Percentiles rank a stretch among this genome's conserved stretches.
These are phyloP conservation scores for Psilocybe cubensis DNA, from an alignment of 768 basidiomycete genomes.

Conservation along the genomic window DNA sequence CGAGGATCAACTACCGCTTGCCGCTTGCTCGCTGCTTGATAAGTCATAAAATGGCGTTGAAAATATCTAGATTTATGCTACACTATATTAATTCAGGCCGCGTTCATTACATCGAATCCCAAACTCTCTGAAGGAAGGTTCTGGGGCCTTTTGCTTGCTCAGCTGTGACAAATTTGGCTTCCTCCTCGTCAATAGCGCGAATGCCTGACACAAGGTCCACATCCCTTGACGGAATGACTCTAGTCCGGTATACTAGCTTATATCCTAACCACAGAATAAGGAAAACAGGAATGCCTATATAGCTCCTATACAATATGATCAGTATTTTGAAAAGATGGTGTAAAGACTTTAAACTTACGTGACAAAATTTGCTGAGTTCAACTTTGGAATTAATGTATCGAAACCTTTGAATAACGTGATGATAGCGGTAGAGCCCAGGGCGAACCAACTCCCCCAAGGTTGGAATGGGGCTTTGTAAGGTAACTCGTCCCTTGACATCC, in stretches of 20 bases:
- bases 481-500: conserved; percentile 42
- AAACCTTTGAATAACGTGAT: conserved; percentile 65
- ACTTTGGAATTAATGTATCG: conserved; percentile 52
- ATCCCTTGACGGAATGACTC: conserved; percentile 43
- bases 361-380: conserved; percentile 59
- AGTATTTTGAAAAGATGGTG: neutral
- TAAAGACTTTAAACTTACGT: conserved; percentile 43
- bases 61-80: no score
- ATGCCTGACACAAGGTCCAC: conserved; percentile 67
- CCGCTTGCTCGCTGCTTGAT: no score
- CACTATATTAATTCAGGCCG: neutral
- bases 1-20: no score
- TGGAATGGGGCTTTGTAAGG: conserved; percentile 65
- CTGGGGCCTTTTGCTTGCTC: conserved; percentile 45
- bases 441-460: conserved; percentile 65
- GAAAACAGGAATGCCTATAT: conserved; percentile 47
- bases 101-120: conserved; percentile 42
- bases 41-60: no score
- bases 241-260: conserved; percentile 40
- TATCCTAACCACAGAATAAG: conserved; percentile 45
- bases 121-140: conserved; percentile 29
- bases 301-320: conserved; percentile 35
- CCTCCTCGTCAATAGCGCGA: conserved; percentile 65
- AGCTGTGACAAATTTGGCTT: conserved; percentile 50
- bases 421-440: conserved; percentile 51